Conservation (phyloP, 2,329 filamentous ascomycete genomes). For the Penicillium sp. region DNA sequence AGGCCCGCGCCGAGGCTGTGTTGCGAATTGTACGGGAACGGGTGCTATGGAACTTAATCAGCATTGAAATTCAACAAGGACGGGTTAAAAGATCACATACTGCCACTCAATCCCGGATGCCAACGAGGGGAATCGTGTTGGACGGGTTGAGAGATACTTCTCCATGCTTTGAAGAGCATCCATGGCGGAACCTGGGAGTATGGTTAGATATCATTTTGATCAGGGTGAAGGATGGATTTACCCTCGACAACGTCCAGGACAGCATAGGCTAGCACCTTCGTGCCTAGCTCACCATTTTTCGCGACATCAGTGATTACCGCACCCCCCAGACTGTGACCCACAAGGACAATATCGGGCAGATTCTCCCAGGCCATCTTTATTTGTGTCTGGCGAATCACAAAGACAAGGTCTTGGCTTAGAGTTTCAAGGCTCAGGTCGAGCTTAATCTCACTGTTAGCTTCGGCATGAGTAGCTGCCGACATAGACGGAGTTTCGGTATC, state of each 20-base stretch:
- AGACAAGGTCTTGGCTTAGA: constrained; percentile 72
- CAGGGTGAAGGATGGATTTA: constrained; percentile 16
- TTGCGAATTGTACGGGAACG: constrained; percentile 87
- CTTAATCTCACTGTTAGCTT: constrained; percentile 36
- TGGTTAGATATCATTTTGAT: neutral
- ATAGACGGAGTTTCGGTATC: constrained; percentile 11
- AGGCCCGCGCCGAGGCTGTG: constrained; percentile 78
- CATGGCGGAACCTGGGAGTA: constrained; percentile 72
- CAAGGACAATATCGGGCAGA: constrained; percentile 76
- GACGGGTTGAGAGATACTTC: constrained; percentile 81
- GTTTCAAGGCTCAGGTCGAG: constrained; percentile 74
- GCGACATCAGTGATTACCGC: constrained; percentile 88
- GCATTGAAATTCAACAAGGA: neutral
- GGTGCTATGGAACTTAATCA: constrained; percentile 50
- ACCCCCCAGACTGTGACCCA: constrained; percentile 92
- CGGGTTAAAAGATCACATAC: constrained; percentile 36
- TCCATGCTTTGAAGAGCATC: constrained; percentile 95
- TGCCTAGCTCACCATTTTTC: constrained; percentile 66
- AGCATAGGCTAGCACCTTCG: constrained; percentile 77
- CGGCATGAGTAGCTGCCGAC: constrained; percentile 28
- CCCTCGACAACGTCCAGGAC: constrained; percentile 94
- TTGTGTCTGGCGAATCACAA: constrained; percentile 70
- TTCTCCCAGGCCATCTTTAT: constrained; percentile 71
- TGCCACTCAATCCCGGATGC: constrained; percentile 92
- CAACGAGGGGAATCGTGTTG: constrained; percentile 75